Evolutionary conservation across 164 flowering plant genomes (phyloP), one percentile per base, ranked within the genome.

Genomic region (Liriodendron chinense): DNA sequence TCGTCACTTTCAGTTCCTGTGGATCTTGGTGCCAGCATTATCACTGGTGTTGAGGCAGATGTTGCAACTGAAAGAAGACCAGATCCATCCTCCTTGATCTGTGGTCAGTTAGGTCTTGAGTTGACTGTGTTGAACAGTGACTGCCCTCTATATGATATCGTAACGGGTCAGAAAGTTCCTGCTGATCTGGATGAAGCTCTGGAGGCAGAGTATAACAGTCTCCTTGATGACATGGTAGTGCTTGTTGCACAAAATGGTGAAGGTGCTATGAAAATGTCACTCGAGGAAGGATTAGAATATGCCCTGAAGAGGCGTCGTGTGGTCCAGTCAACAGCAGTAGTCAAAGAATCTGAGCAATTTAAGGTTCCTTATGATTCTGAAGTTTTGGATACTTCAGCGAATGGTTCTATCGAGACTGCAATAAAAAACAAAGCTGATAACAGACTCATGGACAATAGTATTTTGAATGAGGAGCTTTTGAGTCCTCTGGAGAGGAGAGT

Each of bases 31-130:
- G 99, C 99, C 73, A 96, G 99, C 85, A 96, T 96, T 75, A 94
- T 96, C 68, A 96, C 99, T 6, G 99, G 99, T 63, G 94, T 96
- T 72, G 99, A 96, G 87, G 99, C 99, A 75, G 99, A 96, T 85
- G 91, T 91, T 83, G 91, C 89, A 47, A 86, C 97, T 73, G 97
- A 91, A 82, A 86, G 99, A 82, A 88, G 98, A 78, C 94, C 99
- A 56, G 99, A 96, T 80, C 99, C 99, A 75, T 96, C 99, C 68
- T 86, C 98, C 18, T 83, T 96, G 87, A 75, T 96, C 69, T 96
- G 99, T 85, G 85, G 93, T 75, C 99, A 96, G 82, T 83, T 96
- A 76, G 99, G 97, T 49, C 89, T 96, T 78, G 94, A 96, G 78
- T 80, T 96, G 86, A 90, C 94, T 69, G 88, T 96, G 22, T 79